Base-by-base conservation (phyloP, 2,329 filamentous ascomycete genomes). In the Trichophyton benhamiae region DNA sequence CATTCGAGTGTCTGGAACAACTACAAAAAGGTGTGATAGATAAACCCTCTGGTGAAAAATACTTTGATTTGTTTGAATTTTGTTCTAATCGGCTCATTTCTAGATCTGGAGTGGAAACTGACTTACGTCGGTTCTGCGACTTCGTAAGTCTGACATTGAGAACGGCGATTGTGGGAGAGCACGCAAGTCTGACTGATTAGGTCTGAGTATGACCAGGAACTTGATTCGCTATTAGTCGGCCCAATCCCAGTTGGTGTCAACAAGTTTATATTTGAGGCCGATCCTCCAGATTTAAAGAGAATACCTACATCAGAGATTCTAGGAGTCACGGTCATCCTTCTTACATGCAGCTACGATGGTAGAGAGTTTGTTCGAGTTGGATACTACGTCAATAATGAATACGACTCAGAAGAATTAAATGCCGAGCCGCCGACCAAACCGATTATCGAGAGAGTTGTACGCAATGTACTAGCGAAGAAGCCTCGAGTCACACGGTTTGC, bases 371-470 rank as follows among this genome's bases (percentile, higher is more conserved):
- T 99, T 44, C 91, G 94, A 67, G 92, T 99, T 48, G 94, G 94
- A 65, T 99, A 99, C 83, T 99, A 99, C 69, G 94, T 99, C 70
- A 99, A 97, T 82, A 99, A 99, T 71, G 95, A 99, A 76, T 99
- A 99, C 75, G 90, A 95, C 68, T 88, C 88, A 27, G 90, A 95
- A 70, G 89, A 95, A 74, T 82, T 99, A 65, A 87, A 85, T 68
- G 85, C 87, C 57, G 91, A 97, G 69, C 94, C 94, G 8, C 94
- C 94, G 5, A 82, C 90, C 62, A 96, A 96, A 80, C 91, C 91
- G 44, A 82, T 95, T 68, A 87, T 97, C 66, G 95, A 99, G 73
- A 89, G 91, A 70, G 90, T 99, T 65, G 84, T 85, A 67, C 87
- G 95, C 68, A 96, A 95, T 72, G 89, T 99, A 58, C 83, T 99